phyloP scores from a whole-genome alignment of 768 basidiomycete genomes.

The Kwoniella newhampshirensis region DNA sequence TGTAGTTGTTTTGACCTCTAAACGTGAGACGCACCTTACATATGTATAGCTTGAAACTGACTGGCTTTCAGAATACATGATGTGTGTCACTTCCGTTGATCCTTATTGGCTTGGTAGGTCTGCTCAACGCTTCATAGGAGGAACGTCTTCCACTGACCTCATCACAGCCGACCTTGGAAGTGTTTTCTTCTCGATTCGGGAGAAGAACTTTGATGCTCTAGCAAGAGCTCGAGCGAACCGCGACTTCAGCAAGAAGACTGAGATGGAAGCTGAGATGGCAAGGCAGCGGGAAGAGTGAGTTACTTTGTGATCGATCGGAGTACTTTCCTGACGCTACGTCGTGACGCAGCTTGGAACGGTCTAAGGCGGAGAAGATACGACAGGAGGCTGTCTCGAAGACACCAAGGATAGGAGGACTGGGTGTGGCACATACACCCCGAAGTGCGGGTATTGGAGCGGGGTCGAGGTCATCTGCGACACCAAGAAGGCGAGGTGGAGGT shows the following conservation, averaged over 20 bases:
- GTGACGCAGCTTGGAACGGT: constrained; percentile 49
- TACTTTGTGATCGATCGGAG: not conserved
- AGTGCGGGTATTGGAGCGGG: constrained; percentile 51
- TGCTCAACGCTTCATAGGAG: constrained; percentile 5
- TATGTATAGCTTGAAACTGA: constrained; percentile 13
- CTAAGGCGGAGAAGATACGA: constrained; percentile 43
- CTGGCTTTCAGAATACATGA: constrained; percentile 71
- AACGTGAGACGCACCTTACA: constrained; percentile 50
- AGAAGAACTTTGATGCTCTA: constrained; percentile 93
- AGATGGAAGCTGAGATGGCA: constrained; percentile 89
- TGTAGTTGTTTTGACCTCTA: constrained; percentile 79
- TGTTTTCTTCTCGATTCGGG: constrained; percentile 95
- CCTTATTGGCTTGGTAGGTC: constrained; percentile 92
- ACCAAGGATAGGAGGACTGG: constrained; percentile 45
- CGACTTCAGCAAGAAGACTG: constrained; percentile 87
- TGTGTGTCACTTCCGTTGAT: constrained; percentile 96
- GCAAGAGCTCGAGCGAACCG: constrained; percentile 68
- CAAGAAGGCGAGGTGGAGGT: constrained; percentile 45
- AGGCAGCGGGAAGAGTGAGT: constrained; percentile 55
- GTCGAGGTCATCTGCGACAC: constrained; percentile 44
- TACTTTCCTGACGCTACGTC: not conserved
- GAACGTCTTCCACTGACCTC: constrained; percentile 9
- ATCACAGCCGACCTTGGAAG: constrained; percentile 81
- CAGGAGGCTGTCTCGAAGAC: constrained; percentile 41
- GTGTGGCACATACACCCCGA: constrained; percentile 45